Conservation (phyloP, 192 early-diverging fungal genomes). For the Geranomyces michiganensis region DNA sequence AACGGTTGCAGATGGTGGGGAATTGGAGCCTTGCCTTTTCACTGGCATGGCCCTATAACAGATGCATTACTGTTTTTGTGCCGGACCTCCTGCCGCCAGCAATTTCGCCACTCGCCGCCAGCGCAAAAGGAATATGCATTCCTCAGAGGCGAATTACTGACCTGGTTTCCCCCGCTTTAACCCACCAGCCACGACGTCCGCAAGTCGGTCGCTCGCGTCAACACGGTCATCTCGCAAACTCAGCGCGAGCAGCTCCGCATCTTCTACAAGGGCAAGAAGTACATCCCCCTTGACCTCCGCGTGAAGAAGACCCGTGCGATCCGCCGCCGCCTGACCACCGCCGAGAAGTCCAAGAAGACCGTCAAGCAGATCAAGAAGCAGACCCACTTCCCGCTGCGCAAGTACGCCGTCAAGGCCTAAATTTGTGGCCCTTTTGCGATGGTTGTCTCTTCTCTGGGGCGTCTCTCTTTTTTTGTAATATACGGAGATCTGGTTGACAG, state of each 20-base stretch:
- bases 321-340: constrained; percentile 88
- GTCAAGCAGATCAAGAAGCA: constrained; percentile 87
- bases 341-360: constrained; percentile 82
- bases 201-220: constrained; percentile 91
- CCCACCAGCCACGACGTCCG: constrained; percentile 74
- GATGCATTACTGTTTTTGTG: too few species aligned
- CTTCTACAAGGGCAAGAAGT: constrained; percentile 95
- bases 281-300: constrained; percentile 94
- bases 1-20: too few species aligned
- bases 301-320: constrained; percentile 99
- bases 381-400: constrained; percentile 87
- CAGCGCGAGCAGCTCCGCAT: constrained; percentile 85
- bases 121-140: too few species aligned
- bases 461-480: too few species aligned
- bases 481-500: too few species aligned
- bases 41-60: too few species aligned
- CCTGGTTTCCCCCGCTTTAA: not conserved
- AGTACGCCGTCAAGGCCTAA: constrained; percentile 69
- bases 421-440: not conserved
- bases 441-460: too few species aligned
- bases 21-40: too few species aligned
- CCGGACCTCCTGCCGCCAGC: too few species aligned
- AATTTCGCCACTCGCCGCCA: too few species aligned
- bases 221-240: constrained; percentile 95
- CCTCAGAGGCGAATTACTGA: not conserved